Conservation (phyloP, 306 rosid genomes). For the Cicer judaicum region DNA sequence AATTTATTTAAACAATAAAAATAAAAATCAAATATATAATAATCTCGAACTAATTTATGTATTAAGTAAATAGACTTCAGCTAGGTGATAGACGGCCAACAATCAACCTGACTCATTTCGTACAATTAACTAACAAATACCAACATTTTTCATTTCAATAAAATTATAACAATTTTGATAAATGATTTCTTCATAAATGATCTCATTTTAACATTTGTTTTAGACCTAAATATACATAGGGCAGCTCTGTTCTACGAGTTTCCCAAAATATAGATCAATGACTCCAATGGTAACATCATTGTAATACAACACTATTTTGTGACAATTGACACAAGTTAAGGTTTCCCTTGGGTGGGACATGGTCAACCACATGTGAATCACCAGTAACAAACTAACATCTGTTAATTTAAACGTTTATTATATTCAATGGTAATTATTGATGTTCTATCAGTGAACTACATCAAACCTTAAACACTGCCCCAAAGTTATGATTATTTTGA, state of each 20-base stretch:
- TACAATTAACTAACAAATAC: no score
- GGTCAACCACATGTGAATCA: no score
- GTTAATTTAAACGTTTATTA: neutral
- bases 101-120: no score
- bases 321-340: conserved; percentile 22
- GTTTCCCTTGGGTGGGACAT: neutral
- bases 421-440: neutral
- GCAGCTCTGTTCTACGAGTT: conserved; percentile 13
- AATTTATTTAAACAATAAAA: no score
- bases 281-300: neutral
- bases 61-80: no score
- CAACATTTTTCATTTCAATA: no score
- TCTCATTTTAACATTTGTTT: neutral
- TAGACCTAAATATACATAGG: neutral
- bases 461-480: neutral
- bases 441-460: conserved; percentile 3
- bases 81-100: no score
- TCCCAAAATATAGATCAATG: neutral
- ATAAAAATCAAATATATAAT: no score
- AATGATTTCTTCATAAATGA: no score
- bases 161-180: no score
- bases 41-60: no score
- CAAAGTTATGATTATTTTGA: conserved; percentile 16
- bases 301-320: conserved; percentile 22
- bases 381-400: no score